phyloP scores from a whole-genome alignment of 225 moss, liverwort and hornwort species.

The Marchantia polymorpha region DNA sequence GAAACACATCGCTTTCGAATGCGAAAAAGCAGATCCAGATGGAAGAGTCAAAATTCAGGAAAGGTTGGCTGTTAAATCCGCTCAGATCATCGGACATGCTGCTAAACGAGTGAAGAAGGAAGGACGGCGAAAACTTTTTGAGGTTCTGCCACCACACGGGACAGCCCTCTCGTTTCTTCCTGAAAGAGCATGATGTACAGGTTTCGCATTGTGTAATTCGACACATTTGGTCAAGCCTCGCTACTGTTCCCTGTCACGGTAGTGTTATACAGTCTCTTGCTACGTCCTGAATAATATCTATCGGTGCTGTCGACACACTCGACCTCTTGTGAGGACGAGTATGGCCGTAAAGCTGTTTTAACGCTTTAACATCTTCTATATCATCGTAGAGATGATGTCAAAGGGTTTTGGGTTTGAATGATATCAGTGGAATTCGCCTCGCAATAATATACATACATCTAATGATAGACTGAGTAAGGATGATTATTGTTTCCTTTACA shows the following conservation, averaged over 20 bases:
- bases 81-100: slow-evolving; percentile 24
- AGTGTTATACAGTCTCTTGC: not conserved
- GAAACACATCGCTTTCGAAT: slow-evolving; percentile 36
- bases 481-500: too few species aligned
- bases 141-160: slow-evolving; percentile 34
- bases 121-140: slow-evolving; percentile 12
- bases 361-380: not conserved
- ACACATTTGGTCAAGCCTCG: not conserved
- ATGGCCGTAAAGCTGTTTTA: not conserved
- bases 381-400: not conserved
- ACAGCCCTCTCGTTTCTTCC: slow-evolving; percentile 12
- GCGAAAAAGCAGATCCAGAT: slow-evolving; percentile 28
- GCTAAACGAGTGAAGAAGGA: slow-evolving; percentile 35
- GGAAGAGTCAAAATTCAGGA: slow-evolving; percentile 33
- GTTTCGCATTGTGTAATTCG: not conserved
- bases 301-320: not conserved
- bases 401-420: not conserved
- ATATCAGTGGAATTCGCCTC: not conserved
- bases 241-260: not conserved
- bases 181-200: slow-evolving; percentile 19
- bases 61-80: slow-evolving; percentile 30
- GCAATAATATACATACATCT: too few species aligned
- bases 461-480: too few species aligned
- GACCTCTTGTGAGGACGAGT: not conserved
- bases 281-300: not conserved